Evolutionary conservation across 179 eudicot genomes (phyloP).

Genomic region (Sideroxylon spinosum): DNA sequence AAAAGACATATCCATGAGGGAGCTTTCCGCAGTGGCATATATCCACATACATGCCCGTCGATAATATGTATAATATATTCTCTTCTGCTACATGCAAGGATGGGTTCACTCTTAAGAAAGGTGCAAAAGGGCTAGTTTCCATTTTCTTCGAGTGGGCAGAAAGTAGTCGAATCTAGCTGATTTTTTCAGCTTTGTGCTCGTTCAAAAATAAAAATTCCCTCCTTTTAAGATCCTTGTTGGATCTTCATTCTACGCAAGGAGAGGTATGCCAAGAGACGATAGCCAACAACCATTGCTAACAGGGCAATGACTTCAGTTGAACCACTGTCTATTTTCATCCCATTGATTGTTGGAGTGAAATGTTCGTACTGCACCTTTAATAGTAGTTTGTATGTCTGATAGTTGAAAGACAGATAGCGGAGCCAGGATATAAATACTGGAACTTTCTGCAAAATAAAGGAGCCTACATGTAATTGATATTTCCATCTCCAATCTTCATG

Average conservation of each 20-base stretch:
- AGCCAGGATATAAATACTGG: constrained; percentile 90
- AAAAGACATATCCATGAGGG: neutral
- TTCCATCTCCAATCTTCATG: too few relatives aligned
- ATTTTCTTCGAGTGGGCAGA: neutral
- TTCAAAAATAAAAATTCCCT: neutral
- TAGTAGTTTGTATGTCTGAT: constrained; percentile 84
- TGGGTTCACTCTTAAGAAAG: neutral
- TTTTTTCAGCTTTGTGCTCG: neutral
- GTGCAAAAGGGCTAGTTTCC: neutral
- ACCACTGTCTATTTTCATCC: constrained; percentile 55
- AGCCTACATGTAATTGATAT: neutral
- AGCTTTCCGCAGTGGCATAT: neutral
- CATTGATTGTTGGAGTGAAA: constrained; percentile 27
- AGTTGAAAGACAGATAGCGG: constrained; percentile 83
- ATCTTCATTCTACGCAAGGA: constrained; percentile 54
- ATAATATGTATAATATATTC: neutral
- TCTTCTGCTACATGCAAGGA: neutral
- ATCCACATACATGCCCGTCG: neutral
- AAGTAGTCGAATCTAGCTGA: neutral
- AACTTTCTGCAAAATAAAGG: constrained; percentile 55
- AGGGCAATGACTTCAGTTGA: constrained; percentile 51
- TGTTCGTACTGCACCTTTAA: constrained; percentile 74
- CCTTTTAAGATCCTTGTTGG: constrained; percentile 17
- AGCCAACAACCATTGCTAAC: constrained; percentile 74
- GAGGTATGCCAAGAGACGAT: constrained; percentile 79